A percentile compares a stretch with the other conserved stretches of the same genome.
Conservation (phyloP, 1,284 basidiomycete species). For the Cryptococcus neoformans region DNA sequence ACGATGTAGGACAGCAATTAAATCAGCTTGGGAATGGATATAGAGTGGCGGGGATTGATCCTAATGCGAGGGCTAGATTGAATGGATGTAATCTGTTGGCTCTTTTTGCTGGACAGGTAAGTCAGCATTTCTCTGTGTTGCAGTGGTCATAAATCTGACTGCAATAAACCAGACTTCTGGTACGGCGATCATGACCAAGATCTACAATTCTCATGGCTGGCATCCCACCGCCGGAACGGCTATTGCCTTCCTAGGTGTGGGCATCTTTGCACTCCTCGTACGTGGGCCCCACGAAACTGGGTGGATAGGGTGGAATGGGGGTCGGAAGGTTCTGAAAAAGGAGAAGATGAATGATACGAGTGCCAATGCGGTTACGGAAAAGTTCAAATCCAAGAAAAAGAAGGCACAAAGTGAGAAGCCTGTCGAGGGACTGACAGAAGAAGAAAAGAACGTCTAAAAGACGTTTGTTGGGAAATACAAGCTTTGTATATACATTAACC, state of each 20-base stretch:
- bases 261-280: conserved; percentile 21
- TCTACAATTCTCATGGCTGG: conserved; percentile 63
- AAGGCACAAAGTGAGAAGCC: neutral
- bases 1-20: conserved; percentile 55
- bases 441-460: neutral
- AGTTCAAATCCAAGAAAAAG: neutral
- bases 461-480: neutral
- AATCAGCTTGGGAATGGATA: conserved; percentile 48
- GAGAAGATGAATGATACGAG: conserved; percentile 28
- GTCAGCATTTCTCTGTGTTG: conserved; percentile 1
- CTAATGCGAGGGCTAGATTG: conserved; percentile 58
- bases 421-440: neutral
- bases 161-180: conserved; percentile 51
- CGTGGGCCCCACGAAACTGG: conserved; percentile 39
- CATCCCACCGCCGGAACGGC: conserved; percentile 56
- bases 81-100: conserved; percentile 64
- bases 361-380: conserved; percentile 33
- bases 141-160: neutral
- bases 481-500: neutral
- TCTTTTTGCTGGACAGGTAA: conserved; percentile 47
- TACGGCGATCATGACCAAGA: conserved; percentile 60
- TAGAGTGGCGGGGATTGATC: conserved; percentile 55
- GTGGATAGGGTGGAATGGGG: conserved; percentile 44
- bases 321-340: conserved; percentile 25
- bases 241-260: conserved; percentile 55